Conservation (phyloP, 2,329 filamentous ascomycete species). For the Cladorrhinum sp. region DNA sequence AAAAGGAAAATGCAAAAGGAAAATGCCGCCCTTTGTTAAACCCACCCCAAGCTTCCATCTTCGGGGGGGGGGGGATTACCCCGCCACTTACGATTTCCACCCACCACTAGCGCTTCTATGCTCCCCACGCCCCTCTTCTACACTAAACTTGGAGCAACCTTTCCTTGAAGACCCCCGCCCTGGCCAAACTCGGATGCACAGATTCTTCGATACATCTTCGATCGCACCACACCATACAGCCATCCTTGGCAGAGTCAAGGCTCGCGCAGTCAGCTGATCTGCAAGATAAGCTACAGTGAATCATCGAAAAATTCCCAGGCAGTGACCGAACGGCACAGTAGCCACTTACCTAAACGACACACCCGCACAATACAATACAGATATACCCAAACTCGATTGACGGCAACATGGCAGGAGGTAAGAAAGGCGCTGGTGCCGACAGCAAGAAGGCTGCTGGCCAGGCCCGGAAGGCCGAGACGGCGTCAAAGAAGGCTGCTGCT, state of each 20-base stretch:
- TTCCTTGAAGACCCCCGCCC: neutral
- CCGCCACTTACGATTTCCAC: neutral
- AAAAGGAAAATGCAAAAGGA: neutral
- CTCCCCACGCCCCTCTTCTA: neutral
- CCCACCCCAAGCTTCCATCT: too few relatives aligned
- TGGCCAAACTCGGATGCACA: neutral
- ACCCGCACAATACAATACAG: neutral
- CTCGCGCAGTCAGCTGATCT: neutral
- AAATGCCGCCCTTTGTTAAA: too few relatives aligned
- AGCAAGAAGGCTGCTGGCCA: conserved; percentile 88
- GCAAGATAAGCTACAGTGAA: neutral
- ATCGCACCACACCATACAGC: conserved; percentile 1
- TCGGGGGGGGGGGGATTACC: neutral
- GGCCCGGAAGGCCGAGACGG: conserved; percentile 86
- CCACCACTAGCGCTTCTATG: neutral
- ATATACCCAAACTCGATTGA: neutral
- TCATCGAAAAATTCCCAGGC: neutral
- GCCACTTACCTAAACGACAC: neutral
- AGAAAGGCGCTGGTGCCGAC: conserved; percentile 69
- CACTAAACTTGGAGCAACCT: neutral
- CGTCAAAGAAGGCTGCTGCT: conserved; percentile 72
- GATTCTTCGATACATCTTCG: conserved; percentile 9
- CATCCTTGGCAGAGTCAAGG: neutral
- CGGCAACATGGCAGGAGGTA: conserved; percentile 59
- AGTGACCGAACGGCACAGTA: neutral